Evolutionary conservation across 139 green algal genomes (phyloP), one percentile per base, ranked within the genome.

Genomic region (Chlorella sp.): DNA sequence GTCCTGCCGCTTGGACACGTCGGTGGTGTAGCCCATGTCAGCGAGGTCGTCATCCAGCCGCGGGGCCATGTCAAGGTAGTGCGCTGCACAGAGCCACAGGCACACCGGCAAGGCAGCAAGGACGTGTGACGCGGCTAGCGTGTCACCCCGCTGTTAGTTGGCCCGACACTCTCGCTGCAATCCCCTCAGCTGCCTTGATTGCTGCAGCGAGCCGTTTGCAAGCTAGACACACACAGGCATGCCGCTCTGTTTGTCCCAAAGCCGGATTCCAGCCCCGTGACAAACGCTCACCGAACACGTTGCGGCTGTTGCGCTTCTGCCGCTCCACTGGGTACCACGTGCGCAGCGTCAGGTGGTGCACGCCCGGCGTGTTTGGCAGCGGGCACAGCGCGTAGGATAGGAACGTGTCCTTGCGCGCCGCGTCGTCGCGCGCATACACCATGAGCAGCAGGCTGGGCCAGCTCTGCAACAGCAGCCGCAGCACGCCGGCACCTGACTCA

Each of bases 311-410:
- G 4, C 10, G 26, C 27, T 35, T 36, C 2, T 36, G 2, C 3
- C 32, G 14, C 33, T 81, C 76, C 66, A 76, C 71, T 31, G 70
- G 70, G 42, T 77, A 77, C 76, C 76, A 81, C 1, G 76, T 81
- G 3, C 66, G 35, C 61, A 35, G 35, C 31, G 35, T 62, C 31
- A 81, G 0, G n/a, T 66, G 36, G 65, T 81, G 76, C 27, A 42
- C 23, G 5, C 76, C 76, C 22, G 76, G 59, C 26, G 59, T 71
- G 31, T 22, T 72, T n/a, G 76, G 76, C 64, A 81, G 70, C 0
- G 33, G 49, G 26, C 74, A 67, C 36, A 81, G 66, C 24, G 36
- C 76, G 55, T 81, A 81, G 27, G 76, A 81, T 65, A 81, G 65
- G 33, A 81, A 81, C 26, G 20, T 26, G 55, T 81, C 76, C 29